These are phyloP conservation scores for Rhododendron mucronatum DNA, from an alignment of 148 eudicot genomes.

Conservation along the genomic window DNA sequence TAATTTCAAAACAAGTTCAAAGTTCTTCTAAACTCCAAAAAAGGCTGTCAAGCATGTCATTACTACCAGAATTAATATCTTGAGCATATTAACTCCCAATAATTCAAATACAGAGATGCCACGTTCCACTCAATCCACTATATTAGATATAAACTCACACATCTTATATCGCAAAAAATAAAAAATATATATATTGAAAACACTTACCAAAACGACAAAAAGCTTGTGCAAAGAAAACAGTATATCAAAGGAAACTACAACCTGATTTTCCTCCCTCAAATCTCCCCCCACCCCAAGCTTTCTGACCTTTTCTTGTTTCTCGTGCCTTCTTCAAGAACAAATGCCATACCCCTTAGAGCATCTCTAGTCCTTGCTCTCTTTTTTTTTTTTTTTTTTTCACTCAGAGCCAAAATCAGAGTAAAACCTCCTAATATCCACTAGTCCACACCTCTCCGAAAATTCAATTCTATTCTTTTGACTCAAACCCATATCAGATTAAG, in stretches of 20 bases:
- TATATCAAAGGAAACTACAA: neutral
- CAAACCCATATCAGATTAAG: too few relatives aligned
- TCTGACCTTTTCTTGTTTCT: neutral
- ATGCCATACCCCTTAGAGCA: neutral
- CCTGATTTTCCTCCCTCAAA: neutral
- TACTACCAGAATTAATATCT: neutral
- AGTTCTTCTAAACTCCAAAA: neutral
- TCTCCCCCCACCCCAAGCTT: neutral
- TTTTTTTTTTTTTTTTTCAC: too few relatives aligned
- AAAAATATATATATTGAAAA: neutral
- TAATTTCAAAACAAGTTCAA: neutral
- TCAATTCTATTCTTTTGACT: too few relatives aligned
- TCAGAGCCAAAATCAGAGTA: too few relatives aligned
- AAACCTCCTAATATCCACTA: too few relatives aligned
- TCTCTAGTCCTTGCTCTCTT: too few relatives aligned
- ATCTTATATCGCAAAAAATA: neutral
- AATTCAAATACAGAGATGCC: neutral
- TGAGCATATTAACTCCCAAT: neutral
- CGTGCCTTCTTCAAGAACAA: neutral
- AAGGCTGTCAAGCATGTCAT: neutral
- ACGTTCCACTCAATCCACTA: neutral
- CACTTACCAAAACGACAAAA: neutral
- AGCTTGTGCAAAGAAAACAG: neutral
- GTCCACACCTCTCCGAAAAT: too few relatives aligned
- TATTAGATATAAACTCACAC: neutral